Conservation (phyloP, 768 basidiomycete genomes). For the Neoboletus subvelutipes region DNA sequence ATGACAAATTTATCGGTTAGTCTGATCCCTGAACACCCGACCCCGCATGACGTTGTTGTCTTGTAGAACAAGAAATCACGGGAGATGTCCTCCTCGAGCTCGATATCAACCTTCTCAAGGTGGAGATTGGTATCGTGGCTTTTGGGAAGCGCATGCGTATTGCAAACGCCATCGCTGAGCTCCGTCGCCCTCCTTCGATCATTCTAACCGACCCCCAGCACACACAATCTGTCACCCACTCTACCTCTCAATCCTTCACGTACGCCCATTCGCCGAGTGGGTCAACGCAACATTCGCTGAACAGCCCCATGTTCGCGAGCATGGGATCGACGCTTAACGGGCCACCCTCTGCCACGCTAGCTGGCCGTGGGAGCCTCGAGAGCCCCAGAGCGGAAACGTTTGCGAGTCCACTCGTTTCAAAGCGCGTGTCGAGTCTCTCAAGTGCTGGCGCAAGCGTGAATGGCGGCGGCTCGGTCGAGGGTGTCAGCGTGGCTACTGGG, state of each 20-base stretch:
- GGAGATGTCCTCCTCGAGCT: conserved; percentile 96
- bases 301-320: conserved; percentile 37
- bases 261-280: conserved; percentile 36
- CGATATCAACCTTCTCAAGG: conserved; percentile 86
- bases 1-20: conserved; percentile 83
- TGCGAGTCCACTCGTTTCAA: not conserved
- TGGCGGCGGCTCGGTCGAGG: conserved; percentile 21
- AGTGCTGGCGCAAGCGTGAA: conserved; percentile 25
- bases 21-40: conserved; percentile 1
- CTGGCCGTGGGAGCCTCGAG: conserved; percentile 17
- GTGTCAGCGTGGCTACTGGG: conserved; percentile 7
- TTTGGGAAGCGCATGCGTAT: conserved; percentile 95
- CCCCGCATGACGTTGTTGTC: not conserved
- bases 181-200: conserved; percentile 70
- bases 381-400: not conserved
- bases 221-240: conserved; percentile 30
- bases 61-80: conserved; percentile 93
- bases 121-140: conserved; percentile 88
- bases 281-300: conserved; percentile 45
- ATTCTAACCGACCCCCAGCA: conserved; percentile 48
- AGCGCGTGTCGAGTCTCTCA: conserved; percentile 15
- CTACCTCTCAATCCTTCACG: conserved; percentile 32
- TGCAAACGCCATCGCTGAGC: conserved; percentile 87
- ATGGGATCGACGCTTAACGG: conserved; percentile 31
- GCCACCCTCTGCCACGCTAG: conserved; percentile 23